Base-by-base conservation (phyloP, 768 basidiomycete genomes). In the Termitomyces eurrhizus region DNA sequence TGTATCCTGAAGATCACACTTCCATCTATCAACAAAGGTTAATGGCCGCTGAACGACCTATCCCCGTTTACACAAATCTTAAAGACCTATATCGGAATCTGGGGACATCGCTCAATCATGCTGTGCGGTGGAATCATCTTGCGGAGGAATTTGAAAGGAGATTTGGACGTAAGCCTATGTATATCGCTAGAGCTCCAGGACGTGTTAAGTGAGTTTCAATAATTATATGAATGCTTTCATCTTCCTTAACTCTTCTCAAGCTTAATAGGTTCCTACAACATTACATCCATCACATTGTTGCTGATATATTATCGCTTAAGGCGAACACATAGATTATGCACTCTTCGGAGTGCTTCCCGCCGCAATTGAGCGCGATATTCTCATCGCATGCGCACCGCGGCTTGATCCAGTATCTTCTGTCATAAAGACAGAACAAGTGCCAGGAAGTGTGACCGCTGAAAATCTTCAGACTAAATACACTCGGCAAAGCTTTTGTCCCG, bases 311-410 rank as follows among this genome's bases (percentile, higher is more conserved):
- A 24, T 57, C 16, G 29, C 45, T 32, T 13, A 75, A 85, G 90
- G 90, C 36, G 90, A 92, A 74, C 89, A 93, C 68, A 89, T 93
- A 70, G 91, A 93, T 72, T 93, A 93, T 65, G 84, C 87, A 0
- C 76, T 92, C 32, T 92, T 93, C 65, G 92, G 92, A 4, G 91
- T 91, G 8, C 80, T 94, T 39, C 93, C 92, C 16, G 82, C 88
- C n/a, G 93, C 92, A 0, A 82, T 94, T 42, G 92, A 93, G 64
- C 84, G 84, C 55, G 93, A 93, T 70, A 87, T 93, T 65, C 77
- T 94, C 54, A 88, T 94, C 58, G 92, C 92, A 0, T 87, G 83
- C 72, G 85, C 81, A 36, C 80, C 80, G n/a, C 79, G 78, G 32
- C 66, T 70, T 41, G 70, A 60, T 32, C 62, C 33, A 44, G 58